Percentiles rank a stretch among this genome's conserved stretches.
phyloP scores from a whole-genome alignment of 306 rosid genomes.

The Lathyrus sativus region DNA sequence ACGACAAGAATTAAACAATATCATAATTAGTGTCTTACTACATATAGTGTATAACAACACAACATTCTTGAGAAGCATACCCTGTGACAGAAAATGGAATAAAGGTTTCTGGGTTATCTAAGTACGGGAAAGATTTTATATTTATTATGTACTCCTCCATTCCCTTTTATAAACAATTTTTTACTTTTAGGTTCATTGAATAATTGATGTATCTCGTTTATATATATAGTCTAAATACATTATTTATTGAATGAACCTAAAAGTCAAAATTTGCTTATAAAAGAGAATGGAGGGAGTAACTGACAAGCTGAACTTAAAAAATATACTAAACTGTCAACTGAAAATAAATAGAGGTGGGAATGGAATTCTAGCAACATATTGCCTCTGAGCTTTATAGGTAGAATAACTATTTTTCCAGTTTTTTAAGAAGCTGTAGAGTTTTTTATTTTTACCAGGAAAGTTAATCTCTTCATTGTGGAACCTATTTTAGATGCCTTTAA shows the following conservation, averaged over 20 bases:
- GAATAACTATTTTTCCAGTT: neutral
- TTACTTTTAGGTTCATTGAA: no score
- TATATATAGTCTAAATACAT: no score
- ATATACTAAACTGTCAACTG: slow-evolving; percentile 21
- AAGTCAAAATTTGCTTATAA: no score
- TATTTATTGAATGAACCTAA: no score
- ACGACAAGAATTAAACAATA: neutral
- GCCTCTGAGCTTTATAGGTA: slow-evolving; percentile 7
- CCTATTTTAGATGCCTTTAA: neutral
- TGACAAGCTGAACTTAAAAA: neutral
- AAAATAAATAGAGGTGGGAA: neutral
- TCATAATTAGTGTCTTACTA: neutral
- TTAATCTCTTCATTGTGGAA: neutral
- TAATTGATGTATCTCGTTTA: no score
- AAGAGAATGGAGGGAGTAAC: no score
- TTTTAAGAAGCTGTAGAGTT: neutral
- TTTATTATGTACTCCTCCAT: neutral
- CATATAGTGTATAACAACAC: neutral
- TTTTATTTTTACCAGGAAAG: neutral
- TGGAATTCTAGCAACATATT: slow-evolving; percentile 11
- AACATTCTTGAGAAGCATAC: no score
- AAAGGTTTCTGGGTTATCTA: slow-evolving; percentile 6
- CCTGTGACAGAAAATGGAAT: no score
- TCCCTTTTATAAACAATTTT: no score
- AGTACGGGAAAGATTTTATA: slow-evolving; percentile 4